These are phyloP conservation scores for Spergularia marina DNA, from an alignment of 148 eudicot species.

Conservation along the genomic window DNA sequence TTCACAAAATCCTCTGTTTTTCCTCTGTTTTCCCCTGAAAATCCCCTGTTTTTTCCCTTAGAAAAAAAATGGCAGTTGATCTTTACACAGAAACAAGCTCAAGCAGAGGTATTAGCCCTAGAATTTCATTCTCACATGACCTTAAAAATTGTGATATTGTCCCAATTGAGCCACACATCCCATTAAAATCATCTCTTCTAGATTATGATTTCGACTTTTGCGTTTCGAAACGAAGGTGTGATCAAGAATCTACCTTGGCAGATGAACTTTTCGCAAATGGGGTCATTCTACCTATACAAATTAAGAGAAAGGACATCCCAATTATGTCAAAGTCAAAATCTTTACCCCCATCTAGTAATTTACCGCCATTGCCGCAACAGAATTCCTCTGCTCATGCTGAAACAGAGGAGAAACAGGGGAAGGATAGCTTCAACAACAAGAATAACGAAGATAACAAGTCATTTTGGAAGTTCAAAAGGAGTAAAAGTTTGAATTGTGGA, in stretches of 20 bases:
- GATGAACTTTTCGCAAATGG: slow-evolving; percentile 84
- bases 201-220: slow-evolving; percentile 74
- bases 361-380: slow-evolving; percentile 18
- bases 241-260: slow-evolving; percentile 58
- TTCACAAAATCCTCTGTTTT: background rate
- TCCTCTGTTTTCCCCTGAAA: slow-evolving; percentile 5
- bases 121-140: slow-evolving; percentile 87
- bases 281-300: slow-evolving; percentile 53
- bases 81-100: slow-evolving; percentile 49
- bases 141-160: slow-evolving; percentile 53
- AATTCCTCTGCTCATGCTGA: slow-evolving; percentile 6
- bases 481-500: slow-evolving; percentile 70
- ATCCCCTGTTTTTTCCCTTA: slow-evolving; percentile 2
- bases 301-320: slow-evolving; percentile 32
- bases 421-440: slow-evolving; percentile 25
- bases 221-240: slow-evolving; percentile 33
- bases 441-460: slow-evolving; percentile 29
- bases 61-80: slow-evolving; percentile 63
- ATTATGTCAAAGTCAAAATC: slow-evolving; percentile 11
- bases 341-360: slow-evolving; percentile 4
- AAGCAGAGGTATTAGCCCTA: slow-evolving; percentile 53
- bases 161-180: slow-evolving; percentile 57
- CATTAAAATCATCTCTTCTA: slow-evolving; percentile 33
- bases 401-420: slow-evolving; percentile 34
- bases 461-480: slow-evolving; percentile 83